A percentile compares a stretch with the other conserved stretches of the same genome.
Evolutionary conservation across 768 basidiomycete genomes (phyloP).

Genomic region (Rhodotorula diobovata): DNA sequence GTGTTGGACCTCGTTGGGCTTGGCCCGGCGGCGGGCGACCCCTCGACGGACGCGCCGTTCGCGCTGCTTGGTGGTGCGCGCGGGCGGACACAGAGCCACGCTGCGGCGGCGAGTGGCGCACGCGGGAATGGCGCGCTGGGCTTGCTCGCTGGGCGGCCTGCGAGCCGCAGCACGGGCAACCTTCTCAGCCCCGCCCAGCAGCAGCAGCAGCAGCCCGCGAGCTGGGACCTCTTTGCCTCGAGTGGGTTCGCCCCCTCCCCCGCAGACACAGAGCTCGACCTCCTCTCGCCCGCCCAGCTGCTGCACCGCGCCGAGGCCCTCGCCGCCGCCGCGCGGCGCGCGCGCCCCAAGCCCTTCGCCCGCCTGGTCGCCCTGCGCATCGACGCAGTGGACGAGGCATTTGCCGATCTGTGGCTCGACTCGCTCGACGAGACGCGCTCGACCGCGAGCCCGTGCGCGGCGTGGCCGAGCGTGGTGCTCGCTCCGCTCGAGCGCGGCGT

Average conservation of each 20-base stretch:
- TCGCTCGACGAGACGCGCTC: slow-evolving; percentile 14
- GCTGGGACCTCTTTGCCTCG: slow-evolving; percentile 25
- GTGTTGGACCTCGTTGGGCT: slow-evolving; percentile 23
- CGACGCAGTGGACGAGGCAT: slow-evolving; percentile 17
- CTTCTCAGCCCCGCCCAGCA: background rate
- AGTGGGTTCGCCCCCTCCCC: slow-evolving; percentile 12
- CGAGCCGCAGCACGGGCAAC: too few relatives aligned
- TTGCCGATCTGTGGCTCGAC: slow-evolving; percentile 26
- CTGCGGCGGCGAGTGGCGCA: too few relatives aligned
- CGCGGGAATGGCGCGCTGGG: too few relatives aligned
- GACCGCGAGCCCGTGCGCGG: background rate
- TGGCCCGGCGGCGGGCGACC: background rate
- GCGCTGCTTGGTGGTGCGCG: background rate
- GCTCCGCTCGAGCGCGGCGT: background rate
- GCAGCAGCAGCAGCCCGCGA: too few relatives aligned
- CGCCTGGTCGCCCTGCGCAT: background rate
- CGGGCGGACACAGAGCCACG: background rate
- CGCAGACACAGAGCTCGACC: slow-evolving; percentile 18
- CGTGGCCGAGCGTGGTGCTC: slow-evolving; percentile 5
- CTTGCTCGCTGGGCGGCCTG: too few relatives aligned
- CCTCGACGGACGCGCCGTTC: too few relatives aligned
- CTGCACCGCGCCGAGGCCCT: background rate
- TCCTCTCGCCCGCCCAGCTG: background rate
- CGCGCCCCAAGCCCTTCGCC: background rate
- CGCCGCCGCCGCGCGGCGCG: background rate